Base-by-base conservation (phyloP, 257 asterid genomes). In the Rauvolfia tetraphylla region DNA sequence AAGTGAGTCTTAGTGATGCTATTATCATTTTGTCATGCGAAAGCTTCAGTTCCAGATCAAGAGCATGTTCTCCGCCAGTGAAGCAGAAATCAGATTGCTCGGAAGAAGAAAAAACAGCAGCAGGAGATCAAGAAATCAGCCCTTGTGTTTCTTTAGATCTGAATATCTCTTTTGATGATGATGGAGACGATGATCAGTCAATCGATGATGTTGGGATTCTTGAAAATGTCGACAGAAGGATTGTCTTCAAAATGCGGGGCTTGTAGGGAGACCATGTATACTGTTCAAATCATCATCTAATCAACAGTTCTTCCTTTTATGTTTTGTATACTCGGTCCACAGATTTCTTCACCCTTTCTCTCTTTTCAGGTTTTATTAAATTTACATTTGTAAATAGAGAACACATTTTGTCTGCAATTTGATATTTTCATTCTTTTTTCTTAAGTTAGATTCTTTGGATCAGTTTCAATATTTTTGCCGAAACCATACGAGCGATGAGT, bases 1-100 rank as follows among this genome's bases (percentile, higher is more conserved):
- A 86, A 31, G 77, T 90, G 59, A 51, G 90, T 8, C 77, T 94
- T 23, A 27, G 81, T 20, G 98, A 94, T 38, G 97, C 97, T 31
- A 89, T 93, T 82, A 62, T 93, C 33, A 80, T 93, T 23, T 67
- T 93, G 42, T 82, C 93, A 7, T 80, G 89, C n/a, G 96, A 86
- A 66, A 81, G 84, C 23, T 85, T 88, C 51, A 75, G 83, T 54
- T 68, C 84, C 4, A 79, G 85, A 63, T 83, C 95, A 23, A 84
- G 90, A 81, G 85, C 59, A 0, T 81, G 86, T n/a, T 87, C 95
- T 41, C 87, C 92, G 4, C 41, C 84, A 13, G 23, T 73, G 38
- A 66, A 80, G 86, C 83, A 77, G 73, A 80, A 86, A 70, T 34
- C 73, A 41, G 75, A 59, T 14, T 62, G 61, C 22, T 46, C 54